Evolutionary conservation across 805 yeast genomes (phyloP), one percentile per base, ranked within the genome.

Genomic region (Saturnispora saitoi): DNA sequence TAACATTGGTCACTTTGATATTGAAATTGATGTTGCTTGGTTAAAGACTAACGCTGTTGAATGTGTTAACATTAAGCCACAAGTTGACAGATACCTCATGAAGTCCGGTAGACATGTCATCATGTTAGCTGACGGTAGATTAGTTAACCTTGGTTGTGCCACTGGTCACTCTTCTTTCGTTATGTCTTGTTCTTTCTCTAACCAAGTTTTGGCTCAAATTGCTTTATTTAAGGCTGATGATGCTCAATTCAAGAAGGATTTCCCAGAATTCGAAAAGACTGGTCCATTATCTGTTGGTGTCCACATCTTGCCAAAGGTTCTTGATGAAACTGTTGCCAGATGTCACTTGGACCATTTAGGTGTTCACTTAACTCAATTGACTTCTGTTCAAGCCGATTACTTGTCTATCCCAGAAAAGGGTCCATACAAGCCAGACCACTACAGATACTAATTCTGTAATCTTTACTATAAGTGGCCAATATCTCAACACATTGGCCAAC

Each of bases 11-110:
- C 99, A 91, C 78, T 91, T 91, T 64, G 99, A 91, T 75, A 88
- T 93, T 67, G 99, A 91, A 80, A 93, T 91, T 63, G 99, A 91
- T 73, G 98, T 91, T 64, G 98, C 98, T 67, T 90, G 97, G 96
- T 79, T 91, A 72, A 89, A 89, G 81, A 85, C 81, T 52, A 88
- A 89, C 73, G 95, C 97, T 65, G 80, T 76, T 71, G 87, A 88
- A 63, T 90, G 84, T 70, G 91, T 88, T 69, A 89, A 90, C 87
- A 90, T 91, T 76, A 91, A 91, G 80, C 97, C 98, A 65, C 97
- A 90, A 76, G 99, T 91, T 66, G 99, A 91, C 85, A 87, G 99
- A 77, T 91, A 72, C 83, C 77, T 87, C 70, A 74, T 91, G 75
- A 73, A 78, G 68, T 77, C 77, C 66, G 98, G 98, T 67, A 86